A percentile compares a stretch with the other conserved stretches of the same genome.
These are phyloP conservation scores for Pyrenophora teres DNA, from an alignment of 2,329 filamentous ascomycete genomes.

Conservation along the genomic window DNA sequence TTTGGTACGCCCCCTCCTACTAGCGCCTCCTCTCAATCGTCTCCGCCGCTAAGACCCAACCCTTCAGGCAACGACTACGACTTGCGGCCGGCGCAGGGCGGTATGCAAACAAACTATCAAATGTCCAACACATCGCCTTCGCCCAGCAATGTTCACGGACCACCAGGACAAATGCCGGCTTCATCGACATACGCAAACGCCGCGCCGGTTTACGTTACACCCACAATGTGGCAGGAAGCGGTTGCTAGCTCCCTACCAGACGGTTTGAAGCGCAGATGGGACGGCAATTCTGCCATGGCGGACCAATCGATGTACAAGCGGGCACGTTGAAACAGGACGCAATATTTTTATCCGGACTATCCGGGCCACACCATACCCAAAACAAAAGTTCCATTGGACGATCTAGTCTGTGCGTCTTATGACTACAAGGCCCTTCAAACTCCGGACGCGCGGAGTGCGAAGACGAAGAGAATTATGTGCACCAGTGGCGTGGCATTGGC, in stretches of 20 bases:
- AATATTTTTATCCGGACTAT: neutral
- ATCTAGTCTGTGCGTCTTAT: slow-evolving; percentile 1
- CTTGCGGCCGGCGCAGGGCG: slow-evolving; percentile 43
- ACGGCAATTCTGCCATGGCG: slow-evolving; percentile 45
- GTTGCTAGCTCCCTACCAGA: slow-evolving; percentile 50
- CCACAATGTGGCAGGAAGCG: slow-evolving; percentile 58
- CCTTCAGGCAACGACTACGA: slow-evolving; percentile 48
- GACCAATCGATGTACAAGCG: slow-evolving; percentile 48
- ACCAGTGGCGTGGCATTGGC: neutral
- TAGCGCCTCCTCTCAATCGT: slow-evolving; percentile 50
- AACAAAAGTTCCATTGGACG: neutral
- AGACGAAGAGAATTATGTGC: neutral
- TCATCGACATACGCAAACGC: slow-evolving; percentile 42
- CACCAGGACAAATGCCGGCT: slow-evolving; percentile 39
- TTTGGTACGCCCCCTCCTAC: slow-evolving; percentile 70
- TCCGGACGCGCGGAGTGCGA: neutral
- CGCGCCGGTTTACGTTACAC: slow-evolving; percentile 50
- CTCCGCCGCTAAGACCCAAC: slow-evolving; percentile 52
- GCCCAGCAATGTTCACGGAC: slow-evolving; percentile 35
- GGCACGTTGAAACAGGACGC: slow-evolving; percentile 34
- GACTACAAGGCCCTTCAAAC: neutral
- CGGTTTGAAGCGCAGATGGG: slow-evolving; percentile 53
- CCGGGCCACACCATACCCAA: neutral
- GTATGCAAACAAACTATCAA: slow-evolving; percentile 40
- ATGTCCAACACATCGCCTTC: slow-evolving; percentile 45